Percentiles rank a stretch among this genome's conserved stretches.
These are phyloP conservation scores for Exobasidium rhododendri DNA, from an alignment of 1,284 basidiomycete genomes.

Conservation along the genomic window DNA sequence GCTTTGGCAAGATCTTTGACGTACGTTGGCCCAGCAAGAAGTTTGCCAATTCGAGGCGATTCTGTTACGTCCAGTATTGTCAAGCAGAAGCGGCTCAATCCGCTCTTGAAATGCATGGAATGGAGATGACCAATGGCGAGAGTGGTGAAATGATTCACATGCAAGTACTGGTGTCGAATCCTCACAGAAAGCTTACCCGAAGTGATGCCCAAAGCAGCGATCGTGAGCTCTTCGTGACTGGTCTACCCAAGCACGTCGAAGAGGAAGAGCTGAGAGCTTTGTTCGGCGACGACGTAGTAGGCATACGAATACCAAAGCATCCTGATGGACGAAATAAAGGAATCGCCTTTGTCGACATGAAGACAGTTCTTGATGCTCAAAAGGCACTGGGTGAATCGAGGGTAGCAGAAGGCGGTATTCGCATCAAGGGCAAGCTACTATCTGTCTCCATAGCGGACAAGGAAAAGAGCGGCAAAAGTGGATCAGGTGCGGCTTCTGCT, in stretches of 20 bases:
- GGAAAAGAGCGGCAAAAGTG: not conserved
- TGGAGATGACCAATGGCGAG: conserved; percentile 61
- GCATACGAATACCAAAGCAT: conserved; percentile 73
- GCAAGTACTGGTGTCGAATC: conserved; percentile 84
- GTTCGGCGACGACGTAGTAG: conserved; percentile 73
- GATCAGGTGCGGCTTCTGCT: not conserved
- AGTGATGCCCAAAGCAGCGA: conserved; percentile 77
- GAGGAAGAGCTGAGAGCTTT: conserved; percentile 71
- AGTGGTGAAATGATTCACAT: conserved; percentile 59
- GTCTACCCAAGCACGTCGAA: conserved; percentile 70
- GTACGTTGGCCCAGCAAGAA: conserved; percentile 98
- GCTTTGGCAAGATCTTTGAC: conserved; percentile 88
- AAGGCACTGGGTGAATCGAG: conserved; percentile 27
- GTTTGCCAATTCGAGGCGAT: conserved; percentile 81
- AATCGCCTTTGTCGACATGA: conserved; percentile 90
- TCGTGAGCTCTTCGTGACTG: conserved; percentile 78
- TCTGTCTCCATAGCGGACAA: conserved; percentile 35
- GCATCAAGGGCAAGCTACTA: conserved; percentile 40
- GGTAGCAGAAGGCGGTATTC: conserved; percentile 25
- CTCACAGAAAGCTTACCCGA: conserved; percentile 78
- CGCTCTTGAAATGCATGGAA: conserved; percentile 73
- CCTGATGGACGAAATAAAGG: conserved; percentile 72
- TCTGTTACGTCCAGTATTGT: conserved; percentile 80
- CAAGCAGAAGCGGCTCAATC: conserved; percentile 66
- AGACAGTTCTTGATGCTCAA: conserved; percentile 53